phyloP scores from a whole-genome alignment of 1,284 basidiomycete species.

The Austroboletus novae-zelandiae region DNA sequence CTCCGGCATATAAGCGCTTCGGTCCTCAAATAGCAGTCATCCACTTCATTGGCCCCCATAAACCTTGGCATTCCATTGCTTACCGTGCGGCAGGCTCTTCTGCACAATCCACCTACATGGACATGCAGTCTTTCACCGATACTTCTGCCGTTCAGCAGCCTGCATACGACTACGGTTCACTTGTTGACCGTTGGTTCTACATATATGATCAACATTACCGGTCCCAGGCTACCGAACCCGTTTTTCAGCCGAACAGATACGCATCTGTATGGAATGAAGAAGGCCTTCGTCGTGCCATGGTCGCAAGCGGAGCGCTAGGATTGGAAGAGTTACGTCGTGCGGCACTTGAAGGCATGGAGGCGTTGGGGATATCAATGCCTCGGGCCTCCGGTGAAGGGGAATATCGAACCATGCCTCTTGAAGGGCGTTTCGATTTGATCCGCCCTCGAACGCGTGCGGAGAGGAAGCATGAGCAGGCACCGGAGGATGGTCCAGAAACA shows the following conservation, averaged over 20 bases:
- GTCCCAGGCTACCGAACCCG: conserved; percentile 39
- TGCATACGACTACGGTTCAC: conserved; percentile 71
- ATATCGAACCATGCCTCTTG: conserved; percentile 56
- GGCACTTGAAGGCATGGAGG: conserved; percentile 44
- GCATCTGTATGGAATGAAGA: conserved; percentile 38
- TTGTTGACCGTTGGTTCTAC: conserved; percentile 88
- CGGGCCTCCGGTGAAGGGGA: conserved; percentile 25
- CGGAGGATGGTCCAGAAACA: conserved; percentile 2
- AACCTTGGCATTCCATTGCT: conserved; percentile 84
- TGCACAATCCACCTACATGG: conserved; percentile 23
- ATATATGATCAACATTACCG: conserved; percentile 89
- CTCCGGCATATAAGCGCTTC: conserved; percentile 92
- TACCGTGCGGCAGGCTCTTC: conserved; percentile 58
- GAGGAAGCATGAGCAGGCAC: conserved; percentile 10
- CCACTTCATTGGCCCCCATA: conserved; percentile 93
- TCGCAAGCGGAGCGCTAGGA: conserved; percentile 41
- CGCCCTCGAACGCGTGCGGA: conserved; percentile 49
- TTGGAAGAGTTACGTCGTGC: conserved; percentile 70
- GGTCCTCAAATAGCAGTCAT: conserved; percentile 86
- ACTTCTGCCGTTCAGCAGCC: conserved; percentile 37
- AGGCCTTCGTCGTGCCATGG: conserved; percentile 22
- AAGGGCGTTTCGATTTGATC: conserved; percentile 85
- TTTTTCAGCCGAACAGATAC: conserved; percentile 50
- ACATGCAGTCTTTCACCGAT: conserved; percentile 15
- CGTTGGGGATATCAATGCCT: conserved; percentile 7